phyloP scores from a whole-genome alignment of 1,139 yeast genomes.

The Geotrichum cucujoidarum region DNA sequence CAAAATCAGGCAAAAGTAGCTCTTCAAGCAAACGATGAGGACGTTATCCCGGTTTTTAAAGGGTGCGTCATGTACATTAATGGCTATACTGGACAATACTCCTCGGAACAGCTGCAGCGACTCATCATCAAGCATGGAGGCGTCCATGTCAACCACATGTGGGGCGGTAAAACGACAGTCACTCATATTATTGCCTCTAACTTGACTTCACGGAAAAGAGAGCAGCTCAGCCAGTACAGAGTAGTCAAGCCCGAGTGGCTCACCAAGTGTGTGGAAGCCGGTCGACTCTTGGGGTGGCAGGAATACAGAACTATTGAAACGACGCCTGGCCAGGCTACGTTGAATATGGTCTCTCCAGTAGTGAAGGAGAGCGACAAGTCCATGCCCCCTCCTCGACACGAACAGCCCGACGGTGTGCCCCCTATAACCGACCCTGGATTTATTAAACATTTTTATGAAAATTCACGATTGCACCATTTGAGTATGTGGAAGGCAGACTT shows the following conservation, averaged over 20 bases:
- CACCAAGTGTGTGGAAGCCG: conserved; percentile 51
- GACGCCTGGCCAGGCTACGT: conserved; percentile 11
- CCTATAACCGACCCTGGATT: conserved; percentile 59
- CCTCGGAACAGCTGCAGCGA: conserved; percentile 64
- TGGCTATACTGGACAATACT: conserved; percentile 73
- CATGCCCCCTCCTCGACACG: neutral
- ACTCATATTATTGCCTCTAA: conserved; percentile 82
- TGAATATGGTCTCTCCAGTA: neutral
- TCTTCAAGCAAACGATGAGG: conserved; percentile 32
- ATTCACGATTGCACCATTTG: conserved; percentile 82
- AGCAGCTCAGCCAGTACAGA: conserved; percentile 59
- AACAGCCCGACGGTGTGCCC: conserved; percentile 7
- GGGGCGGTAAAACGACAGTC: conserved; percentile 64
- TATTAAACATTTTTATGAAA: conserved; percentile 62
- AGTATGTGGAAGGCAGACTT: conserved; percentile 83
- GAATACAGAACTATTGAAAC: conserved; percentile 52
- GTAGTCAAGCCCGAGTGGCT: conserved; percentile 87
- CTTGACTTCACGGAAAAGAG: conserved; percentile 68
- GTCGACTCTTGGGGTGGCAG: conserved; percentile 59
- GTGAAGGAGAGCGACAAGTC: neutral
- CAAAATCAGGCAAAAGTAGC: conserved; percentile 53
- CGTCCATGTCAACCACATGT: conserved; percentile 34
- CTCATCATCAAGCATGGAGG: conserved; percentile 79
- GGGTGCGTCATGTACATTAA: conserved; percentile 70
- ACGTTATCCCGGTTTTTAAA: conserved; percentile 43